Conservation (phyloP, 2,329 filamentous ascomycete genomes). For the Aspergillus ochraceoroseus region DNA sequence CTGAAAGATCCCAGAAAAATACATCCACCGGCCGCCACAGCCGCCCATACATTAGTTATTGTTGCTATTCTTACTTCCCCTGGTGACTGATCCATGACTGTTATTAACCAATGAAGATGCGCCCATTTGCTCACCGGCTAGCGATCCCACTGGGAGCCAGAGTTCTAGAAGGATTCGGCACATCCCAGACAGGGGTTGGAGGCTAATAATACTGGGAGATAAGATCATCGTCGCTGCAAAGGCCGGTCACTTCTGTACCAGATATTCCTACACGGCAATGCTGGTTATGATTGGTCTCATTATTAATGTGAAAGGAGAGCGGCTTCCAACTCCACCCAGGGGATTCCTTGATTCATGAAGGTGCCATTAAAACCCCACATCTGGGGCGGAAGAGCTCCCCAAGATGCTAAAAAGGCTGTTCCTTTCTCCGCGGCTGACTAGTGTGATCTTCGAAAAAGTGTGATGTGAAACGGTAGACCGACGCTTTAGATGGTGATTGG, state of each 20-base stretch:
- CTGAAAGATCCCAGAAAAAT: not conserved
- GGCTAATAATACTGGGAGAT: too few relatives aligned
- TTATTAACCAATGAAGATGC: not conserved
- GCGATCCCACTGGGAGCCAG: not conserved
- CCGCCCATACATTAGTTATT: slow-evolving; percentile 7
- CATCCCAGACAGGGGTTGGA: too few relatives aligned
- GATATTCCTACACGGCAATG: too few relatives aligned
- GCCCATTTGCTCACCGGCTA: not conserved
- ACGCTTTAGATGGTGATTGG: not conserved
- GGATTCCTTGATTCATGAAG: too few relatives aligned
- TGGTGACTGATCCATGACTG: slow-evolving; percentile 4
- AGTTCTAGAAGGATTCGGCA: slow-evolving; percentile 11
- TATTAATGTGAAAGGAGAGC: too few relatives aligned
- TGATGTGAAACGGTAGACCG: not conserved
- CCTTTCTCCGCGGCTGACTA: too few relatives aligned
- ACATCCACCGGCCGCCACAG: slow-evolving; percentile 8
- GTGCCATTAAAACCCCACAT: too few relatives aligned
- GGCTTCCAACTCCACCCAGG: too few relatives aligned
- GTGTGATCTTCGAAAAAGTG: not conserved
- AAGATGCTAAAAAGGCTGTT: too few relatives aligned
- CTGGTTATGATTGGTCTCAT: too few relatives aligned
- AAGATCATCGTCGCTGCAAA: not conserved
- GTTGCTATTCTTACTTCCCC: not conserved
- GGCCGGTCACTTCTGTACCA: not conserved
- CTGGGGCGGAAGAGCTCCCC: too few relatives aligned